Base-by-base conservation (phyloP, 805 yeast species). In the Komagataella phaffii region DNA sequence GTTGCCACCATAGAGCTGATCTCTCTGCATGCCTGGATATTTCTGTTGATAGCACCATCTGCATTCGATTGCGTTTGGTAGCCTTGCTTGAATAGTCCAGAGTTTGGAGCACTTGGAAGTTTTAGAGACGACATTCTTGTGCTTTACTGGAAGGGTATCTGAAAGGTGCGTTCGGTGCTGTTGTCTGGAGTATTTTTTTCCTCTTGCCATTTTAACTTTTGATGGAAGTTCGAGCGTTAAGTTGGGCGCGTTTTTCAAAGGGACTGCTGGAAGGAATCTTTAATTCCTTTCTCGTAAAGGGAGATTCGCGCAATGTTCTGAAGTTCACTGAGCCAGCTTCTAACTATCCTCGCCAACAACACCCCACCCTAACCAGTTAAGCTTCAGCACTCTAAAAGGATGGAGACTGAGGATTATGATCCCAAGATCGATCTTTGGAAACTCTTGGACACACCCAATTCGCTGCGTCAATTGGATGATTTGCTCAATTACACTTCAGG, bases 71-170 rank as follows among this genome's bases (percentile, higher is more conserved):
- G 84, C 40, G 88, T 79, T 63, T 85, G 88, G 70, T 90, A 91
- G 18, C 99, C 99, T 65, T 88, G 96, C 66, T 93, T 93, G 75
- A 93, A 93, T 50, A 93, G 79, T 52, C 96, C 96, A 44, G 96
- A 78, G 57, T 87, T 86, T 47, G 98, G 98, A 49, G 95, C 96
- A 59, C 80, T 81, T 43, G 99, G 99, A 55, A 93, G 72, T 70
- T 86, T 85, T 52, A 93, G 74, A 50, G 96, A 88, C 12, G 40
- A 30, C 40, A 30, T 30, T 30, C 40, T 30, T 30, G 40, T 30
- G 40, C n/a, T 30, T 30, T 30, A 30, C 40, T 30, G 40, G 40
- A 8, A 30, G 40, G 40, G 40, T 30, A 30, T 30, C 40, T 30
- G n/a, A 30, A 30, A 30, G 4, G 40, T 7, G 40, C 40, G 23